Evolutionary conservation across 352 stramenopile genomes (phyloP), one percentile per base, ranked within the genome.

Genomic region (Pythium brachiatum): DNA sequence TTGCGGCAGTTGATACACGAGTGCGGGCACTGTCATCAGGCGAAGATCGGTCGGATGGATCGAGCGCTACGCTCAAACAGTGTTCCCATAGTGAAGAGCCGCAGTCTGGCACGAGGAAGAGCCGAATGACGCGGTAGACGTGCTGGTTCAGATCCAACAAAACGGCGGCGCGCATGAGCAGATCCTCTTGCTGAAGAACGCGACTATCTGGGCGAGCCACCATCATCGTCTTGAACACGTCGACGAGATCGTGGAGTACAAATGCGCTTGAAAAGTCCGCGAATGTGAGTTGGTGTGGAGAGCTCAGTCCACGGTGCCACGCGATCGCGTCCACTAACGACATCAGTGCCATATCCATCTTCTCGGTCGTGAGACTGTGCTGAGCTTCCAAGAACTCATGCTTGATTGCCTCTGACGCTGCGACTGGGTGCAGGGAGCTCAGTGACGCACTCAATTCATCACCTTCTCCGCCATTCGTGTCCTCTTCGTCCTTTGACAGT

Each of bases 111-210:
- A 8, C 11, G 3, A 87, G 53, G 3, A 76, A 57, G 27, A 86
- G 32, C 1, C 76, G 80, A 51, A 77, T 44, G 9, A 75, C 54
- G 41, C 62, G 70, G 39, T 73, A 82, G 5, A 81, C 47, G 48
- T 69, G 76, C 7, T 71, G 69, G 32, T 89, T 89, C 11, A 85
- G 39, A 18, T 75, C 57, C 27, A 88, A 44, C 11, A 89, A 58
- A 25, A 80, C 26, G 15, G 66, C 59, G 15, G 85, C 69, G 0
- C 78, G 70, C 46, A 65, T 60, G 0, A 85, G 26, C n/a, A 69
- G 64, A 0, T 41, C 43, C 18, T 63, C 46, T 15, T 26, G 54
- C 15, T 9, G 1, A 12, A 62, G n/a, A 1, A 21, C 0, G 8
- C 36, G 4, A 3, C 27, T 39, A 20, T 57, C 23, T 0, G 21